These are phyloP conservation scores for Sarcodon sp. DNA, from an alignment of 768 basidiomycete species.

Conservation along the genomic window DNA sequence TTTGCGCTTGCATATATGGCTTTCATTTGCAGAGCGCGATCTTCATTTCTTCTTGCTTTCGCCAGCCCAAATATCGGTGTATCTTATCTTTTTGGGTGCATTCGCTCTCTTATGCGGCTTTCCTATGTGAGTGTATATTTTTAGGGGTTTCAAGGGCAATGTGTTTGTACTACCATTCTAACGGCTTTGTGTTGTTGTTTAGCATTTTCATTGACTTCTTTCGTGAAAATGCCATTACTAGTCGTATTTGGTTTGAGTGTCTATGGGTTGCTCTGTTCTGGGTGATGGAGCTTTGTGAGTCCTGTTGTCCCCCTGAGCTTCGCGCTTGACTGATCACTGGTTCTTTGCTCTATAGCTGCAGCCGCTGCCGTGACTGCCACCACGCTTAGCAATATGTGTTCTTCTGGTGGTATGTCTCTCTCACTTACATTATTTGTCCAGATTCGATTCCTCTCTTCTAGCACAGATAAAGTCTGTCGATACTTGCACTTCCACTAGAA, in stretches of 20 bases:
- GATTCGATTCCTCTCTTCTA: neutral
- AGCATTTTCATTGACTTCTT: constrained; percentile 50
- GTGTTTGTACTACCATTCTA: neutral
- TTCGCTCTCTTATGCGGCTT: constrained; percentile 46
- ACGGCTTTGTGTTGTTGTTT: constrained; percentile 2
- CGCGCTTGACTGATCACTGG: constrained; percentile 1
- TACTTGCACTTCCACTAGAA: constrained; percentile 37
- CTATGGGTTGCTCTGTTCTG: constrained; percentile 47
- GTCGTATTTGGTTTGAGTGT: constrained; percentile 64
- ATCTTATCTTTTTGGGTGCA: constrained; percentile 46
- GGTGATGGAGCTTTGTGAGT: constrained; percentile 46
- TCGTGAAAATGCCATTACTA: constrained; percentile 34
- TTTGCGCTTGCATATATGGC: constrained; percentile 1
- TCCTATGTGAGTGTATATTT: constrained; percentile 32
- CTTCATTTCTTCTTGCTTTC: neutral
- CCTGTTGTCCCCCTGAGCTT: neutral
- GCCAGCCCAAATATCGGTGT: constrained; percentile 39
- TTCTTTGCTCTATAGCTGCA: constrained; percentile 26
- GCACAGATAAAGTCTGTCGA: neutral
- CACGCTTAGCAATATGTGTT: constrained; percentile 23
- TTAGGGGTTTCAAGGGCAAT: neutral
- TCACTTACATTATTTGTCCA: neutral
- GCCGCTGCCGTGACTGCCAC: constrained; percentile 35
- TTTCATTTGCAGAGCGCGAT: neutral
- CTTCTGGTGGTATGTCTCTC: constrained; percentile 10